Evolutionary conservation across 805 yeast species (phyloP).

Genomic region (Pichia manshurica): DNA sequence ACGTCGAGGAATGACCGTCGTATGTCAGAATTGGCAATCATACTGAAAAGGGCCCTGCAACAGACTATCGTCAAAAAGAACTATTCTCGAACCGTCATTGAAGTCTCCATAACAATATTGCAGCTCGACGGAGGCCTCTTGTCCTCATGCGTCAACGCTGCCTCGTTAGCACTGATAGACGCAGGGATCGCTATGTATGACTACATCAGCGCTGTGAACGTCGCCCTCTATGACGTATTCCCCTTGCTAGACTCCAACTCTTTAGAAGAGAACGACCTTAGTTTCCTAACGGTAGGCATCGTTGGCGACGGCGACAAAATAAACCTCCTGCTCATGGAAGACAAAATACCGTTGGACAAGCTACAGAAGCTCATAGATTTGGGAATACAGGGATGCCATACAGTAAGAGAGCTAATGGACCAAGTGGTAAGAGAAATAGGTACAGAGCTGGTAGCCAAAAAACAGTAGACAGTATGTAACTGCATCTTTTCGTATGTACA

Average conservation of each 20-base stretch:
- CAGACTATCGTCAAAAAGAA: constrained; percentile 68
- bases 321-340: constrained; percentile 72
- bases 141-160: constrained; percentile 75
- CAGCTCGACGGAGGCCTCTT: constrained; percentile 88
- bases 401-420: constrained; percentile 81
- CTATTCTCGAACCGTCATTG: constrained; percentile 81
- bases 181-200: constrained; percentile 95
- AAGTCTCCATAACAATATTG: constrained; percentile 67
- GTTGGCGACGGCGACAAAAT: constrained; percentile 78
- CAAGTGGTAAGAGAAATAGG: constrained; percentile 75
- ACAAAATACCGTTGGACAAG: constrained; percentile 76
- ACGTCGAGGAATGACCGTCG: constrained; percentile 62
- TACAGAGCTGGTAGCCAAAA: constrained; percentile 33
- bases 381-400: constrained; percentile 83
- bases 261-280: constrained; percentile 78
- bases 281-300: constrained; percentile 75
- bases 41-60: constrained; percentile 63
- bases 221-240: constrained; percentile 70
- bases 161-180: constrained; percentile 84
- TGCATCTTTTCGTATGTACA: too few relatives aligned
- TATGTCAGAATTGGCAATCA: constrained; percentile 58
- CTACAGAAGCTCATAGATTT: constrained; percentile 71
- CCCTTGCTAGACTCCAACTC: constrained; percentile 80
- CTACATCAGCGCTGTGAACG: constrained; percentile 72
- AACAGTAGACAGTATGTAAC: constrained; percentile 20